Conservation (phyloP, 805 yeast genomes). For the Candida saitoana region DNA sequence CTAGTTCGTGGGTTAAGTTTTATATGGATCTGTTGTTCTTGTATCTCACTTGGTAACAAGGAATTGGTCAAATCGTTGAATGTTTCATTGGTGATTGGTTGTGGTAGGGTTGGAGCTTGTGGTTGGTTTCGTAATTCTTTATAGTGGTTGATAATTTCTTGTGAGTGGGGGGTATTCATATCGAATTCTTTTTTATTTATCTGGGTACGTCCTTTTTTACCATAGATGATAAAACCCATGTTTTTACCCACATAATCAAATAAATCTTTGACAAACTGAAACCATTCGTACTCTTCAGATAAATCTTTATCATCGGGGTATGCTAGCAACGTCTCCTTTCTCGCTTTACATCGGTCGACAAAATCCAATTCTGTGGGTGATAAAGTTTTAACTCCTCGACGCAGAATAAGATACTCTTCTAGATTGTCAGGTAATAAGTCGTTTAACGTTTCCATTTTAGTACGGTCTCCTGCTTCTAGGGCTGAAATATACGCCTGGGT, state of each 20-base stretch:
- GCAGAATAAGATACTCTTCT: slow-evolving; percentile 40
- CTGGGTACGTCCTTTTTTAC: slow-evolving; percentile 39
- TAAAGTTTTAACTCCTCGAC: slow-evolving; percentile 36
- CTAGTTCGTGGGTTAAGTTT: slow-evolving; percentile 27
- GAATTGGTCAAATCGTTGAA: slow-evolving; percentile 27
- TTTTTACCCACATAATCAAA: slow-evolving; percentile 74
- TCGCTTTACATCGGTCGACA: slow-evolving; percentile 62
- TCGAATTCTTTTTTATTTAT: slow-evolving; percentile 8
- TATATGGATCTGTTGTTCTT: slow-evolving; percentile 41
- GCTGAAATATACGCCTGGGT: slow-evolving; percentile 95
- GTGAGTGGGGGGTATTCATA: slow-evolving; percentile 15
- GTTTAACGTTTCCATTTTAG: slow-evolving; percentile 63
- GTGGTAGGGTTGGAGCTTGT: slow-evolving; percentile 1
- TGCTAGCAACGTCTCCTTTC: slow-evolving; percentile 59
- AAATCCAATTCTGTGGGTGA: slow-evolving; percentile 82
- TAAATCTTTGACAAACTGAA: slow-evolving; percentile 71
- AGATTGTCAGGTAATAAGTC: slow-evolving; percentile 71
- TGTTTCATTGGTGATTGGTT: slow-evolving; percentile 12
- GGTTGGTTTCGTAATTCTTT: slow-evolving; percentile 3
- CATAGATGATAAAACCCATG: slow-evolving; percentile 70
- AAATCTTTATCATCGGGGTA: slow-evolving; percentile 50
- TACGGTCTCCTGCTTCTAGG: slow-evolving; percentile 57
- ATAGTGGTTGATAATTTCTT: slow-evolving; percentile 15
- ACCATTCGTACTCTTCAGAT: slow-evolving; percentile 79
- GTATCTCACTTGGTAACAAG: slow-evolving; percentile 41